Percentiles rank a stretch among this genome's conserved stretches.
Evolutionary conservation across 164 flowering plant species (phyloP).

Genomic region (Sedum album): DNA sequence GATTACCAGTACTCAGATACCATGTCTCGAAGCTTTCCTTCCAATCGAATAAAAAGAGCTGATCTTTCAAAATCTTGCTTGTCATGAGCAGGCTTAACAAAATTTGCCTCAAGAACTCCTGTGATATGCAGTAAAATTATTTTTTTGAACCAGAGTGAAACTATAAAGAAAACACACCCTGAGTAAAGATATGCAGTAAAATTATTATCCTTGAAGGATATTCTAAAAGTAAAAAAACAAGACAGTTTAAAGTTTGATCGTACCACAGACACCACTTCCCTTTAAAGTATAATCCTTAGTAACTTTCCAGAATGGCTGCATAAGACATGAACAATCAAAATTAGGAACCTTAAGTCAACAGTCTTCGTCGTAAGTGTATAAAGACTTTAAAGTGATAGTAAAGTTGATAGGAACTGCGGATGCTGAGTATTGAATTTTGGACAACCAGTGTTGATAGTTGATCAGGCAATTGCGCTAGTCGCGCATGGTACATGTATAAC

Average conservation of each 20-base stretch:
- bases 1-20: conserved; percentile 65
- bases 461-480: neutral
- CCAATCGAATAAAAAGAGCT: conserved; percentile 54
- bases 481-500: neutral
- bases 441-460: neutral
- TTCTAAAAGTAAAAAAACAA: neutral
- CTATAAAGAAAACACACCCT: too few species aligned
- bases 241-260: neutral
- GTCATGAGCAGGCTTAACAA: conserved; percentile 95
- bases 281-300: conserved; percentile 32
- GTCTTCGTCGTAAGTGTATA: neutral
- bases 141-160: too few species aligned
- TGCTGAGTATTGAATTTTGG: neutral
- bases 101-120: conserved; percentile 97
- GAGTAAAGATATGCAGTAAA: conserved; percentile 6
- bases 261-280: conserved; percentile 81
- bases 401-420: neutral
- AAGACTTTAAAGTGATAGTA: neutral
- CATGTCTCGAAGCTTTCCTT: conserved; percentile 66
- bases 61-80: conserved; percentile 98
- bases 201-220: neutral
- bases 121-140: conserved; percentile 8
- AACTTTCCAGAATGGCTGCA: conserved; percentile 92
- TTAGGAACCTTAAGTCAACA: neutral
- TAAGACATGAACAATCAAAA: conserved; percentile 4